phyloP scores from a whole-genome alignment of 2,329 filamentous ascomycete genomes.

The Ciborinia camelliae region DNA sequence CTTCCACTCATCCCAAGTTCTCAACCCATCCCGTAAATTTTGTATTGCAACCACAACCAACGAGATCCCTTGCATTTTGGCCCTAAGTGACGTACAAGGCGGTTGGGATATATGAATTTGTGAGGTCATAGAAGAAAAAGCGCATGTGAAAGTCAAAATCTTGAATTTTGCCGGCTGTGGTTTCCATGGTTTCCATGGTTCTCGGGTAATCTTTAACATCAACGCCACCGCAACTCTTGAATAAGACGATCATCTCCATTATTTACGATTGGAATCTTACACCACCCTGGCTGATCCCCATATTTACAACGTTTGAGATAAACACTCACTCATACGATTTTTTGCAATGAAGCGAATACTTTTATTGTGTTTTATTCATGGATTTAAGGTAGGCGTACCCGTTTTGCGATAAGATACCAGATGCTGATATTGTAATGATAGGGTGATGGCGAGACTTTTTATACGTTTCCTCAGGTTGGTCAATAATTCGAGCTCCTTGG shows the following conservation, averaged over 20 bases:
- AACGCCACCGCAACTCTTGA: not conserved
- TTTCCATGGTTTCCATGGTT: conserved; percentile 1
- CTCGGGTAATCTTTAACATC: not conserved
- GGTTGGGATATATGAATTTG: not conserved
- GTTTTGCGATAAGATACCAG: not conserved
- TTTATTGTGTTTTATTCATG: conserved; percentile 70
- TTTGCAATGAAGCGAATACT: conserved; percentile 54
- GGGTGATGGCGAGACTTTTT: conserved; percentile 67
- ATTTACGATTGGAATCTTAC: not conserved
- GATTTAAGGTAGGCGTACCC: conserved; percentile 51
- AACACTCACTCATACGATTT: not conserved
- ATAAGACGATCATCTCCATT: conserved; percentile 10
- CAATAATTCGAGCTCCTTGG: not conserved
- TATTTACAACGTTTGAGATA: not conserved
- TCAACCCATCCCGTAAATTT: not conserved
- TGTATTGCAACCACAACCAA: not conserved
- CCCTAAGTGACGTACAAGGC: conserved; percentile 16
- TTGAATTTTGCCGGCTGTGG: not conserved
- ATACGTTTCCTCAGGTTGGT: conserved; percentile 55
- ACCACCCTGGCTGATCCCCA: not conserved
- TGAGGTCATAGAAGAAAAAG: conserved; percentile 8
- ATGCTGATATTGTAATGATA: not conserved
- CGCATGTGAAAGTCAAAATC: conserved; percentile 1
- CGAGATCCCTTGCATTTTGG: not conserved
- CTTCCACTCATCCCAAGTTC: not conserved